Base-by-base conservation (phyloP, 805 yeast genomes). In the Candida patagonica region DNA sequence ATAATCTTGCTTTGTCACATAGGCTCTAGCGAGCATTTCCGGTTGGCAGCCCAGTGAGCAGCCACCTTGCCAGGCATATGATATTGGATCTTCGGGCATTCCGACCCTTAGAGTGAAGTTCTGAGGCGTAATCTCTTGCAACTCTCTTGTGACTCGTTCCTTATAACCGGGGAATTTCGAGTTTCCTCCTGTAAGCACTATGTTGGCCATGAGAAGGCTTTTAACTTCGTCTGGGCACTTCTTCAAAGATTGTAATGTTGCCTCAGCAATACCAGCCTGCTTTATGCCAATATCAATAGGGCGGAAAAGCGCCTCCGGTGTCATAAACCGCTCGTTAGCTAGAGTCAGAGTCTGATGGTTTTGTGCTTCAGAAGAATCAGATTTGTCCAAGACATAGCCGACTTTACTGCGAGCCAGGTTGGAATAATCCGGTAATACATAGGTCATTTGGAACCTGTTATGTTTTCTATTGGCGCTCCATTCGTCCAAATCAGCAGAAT, bases 401-500 rank as follows among this genome's bases (percentile, higher is more conserved):
- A 77, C 67, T 32, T 78, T 72, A 6, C 87, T 79, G n/a, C 15
- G 20, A 7, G 23, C 21, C 7, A 25, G 9, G 1, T 84, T 79
- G 52, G 82, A 84, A 57, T 80, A 82, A 56, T 88, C 95, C 0
- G 98, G 98, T 30, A 92, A 63, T 0, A 85, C 81, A 53, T 86
- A 89, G 49, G 80, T 86, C 37, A 80, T 65, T 1, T 71, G 65
- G 12, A 65, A 51, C 6, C 59, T 54, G 30, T 50, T 51, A 23
- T 59, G 55, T 26, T 36, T 38, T 38, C 41, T 58, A 27, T 54
- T 54, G 16, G 52, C 49, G 56, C 25, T 30, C 41, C 41, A 21
- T 53, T 49, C 29, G 29, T 67, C 63, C 37, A 80, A 55, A 16
- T 76, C 71, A 16, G 55, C 50, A 17, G 59, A 62, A 51, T 76